Conservation (phyloP, 2,329 filamentous ascomycete species). For the Ophiocordyceps australis region DNA sequence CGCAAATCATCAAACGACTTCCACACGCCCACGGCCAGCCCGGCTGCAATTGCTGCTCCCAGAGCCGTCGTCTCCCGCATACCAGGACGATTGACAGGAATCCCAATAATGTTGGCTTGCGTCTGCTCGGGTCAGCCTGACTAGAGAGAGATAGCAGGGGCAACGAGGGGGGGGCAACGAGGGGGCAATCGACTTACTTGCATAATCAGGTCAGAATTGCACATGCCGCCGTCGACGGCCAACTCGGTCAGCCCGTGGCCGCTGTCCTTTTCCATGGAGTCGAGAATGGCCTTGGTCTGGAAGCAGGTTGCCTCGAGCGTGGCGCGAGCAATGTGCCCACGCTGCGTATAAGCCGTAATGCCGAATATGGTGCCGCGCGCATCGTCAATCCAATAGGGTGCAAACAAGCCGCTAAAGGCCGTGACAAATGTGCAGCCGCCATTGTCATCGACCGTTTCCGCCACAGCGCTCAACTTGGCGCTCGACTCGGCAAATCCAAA, state of each 20-base stretch:
- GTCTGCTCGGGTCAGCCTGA: slow-evolving; percentile 29
- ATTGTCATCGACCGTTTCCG: slow-evolving; percentile 40
- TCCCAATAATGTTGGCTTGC: slow-evolving; percentile 64
- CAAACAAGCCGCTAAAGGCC: slow-evolving; percentile 65
- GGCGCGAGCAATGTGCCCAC: slow-evolving; percentile 60
- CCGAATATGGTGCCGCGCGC: slow-evolving; percentile 65
- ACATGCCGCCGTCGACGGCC: slow-evolving; percentile 76
- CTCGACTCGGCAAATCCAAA: slow-evolving; percentile 33
- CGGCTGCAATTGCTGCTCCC: slow-evolving; percentile 66
- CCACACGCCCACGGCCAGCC: slow-evolving; percentile 61
- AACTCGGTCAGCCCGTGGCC: slow-evolving; percentile 54
- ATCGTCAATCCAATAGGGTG: slow-evolving; percentile 75
- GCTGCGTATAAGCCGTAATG: slow-evolving; percentile 59
- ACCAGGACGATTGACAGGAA: slow-evolving; percentile 57
- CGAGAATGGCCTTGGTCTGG: slow-evolving; percentile 66
- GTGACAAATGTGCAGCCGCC: slow-evolving; percentile 65
- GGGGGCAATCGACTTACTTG: slow-evolving; percentile 25
- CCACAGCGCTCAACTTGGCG: slow-evolving; percentile 23
- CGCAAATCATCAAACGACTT: slow-evolving; percentile 54
- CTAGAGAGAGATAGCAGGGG: too few species aligned
- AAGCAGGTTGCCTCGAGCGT: slow-evolving; percentile 70
- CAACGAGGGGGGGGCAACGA: too few species aligned
- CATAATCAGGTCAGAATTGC: slow-evolving; percentile 66
- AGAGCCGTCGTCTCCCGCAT: slow-evolving; percentile 77
- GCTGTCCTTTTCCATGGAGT: slow-evolving; percentile 66